Evolutionary conservation across 2,329 filamentous ascomycete genomes (phyloP), one percentile per base, ranked within the genome.

Genomic region (Fonsecaea nubica): DNA sequence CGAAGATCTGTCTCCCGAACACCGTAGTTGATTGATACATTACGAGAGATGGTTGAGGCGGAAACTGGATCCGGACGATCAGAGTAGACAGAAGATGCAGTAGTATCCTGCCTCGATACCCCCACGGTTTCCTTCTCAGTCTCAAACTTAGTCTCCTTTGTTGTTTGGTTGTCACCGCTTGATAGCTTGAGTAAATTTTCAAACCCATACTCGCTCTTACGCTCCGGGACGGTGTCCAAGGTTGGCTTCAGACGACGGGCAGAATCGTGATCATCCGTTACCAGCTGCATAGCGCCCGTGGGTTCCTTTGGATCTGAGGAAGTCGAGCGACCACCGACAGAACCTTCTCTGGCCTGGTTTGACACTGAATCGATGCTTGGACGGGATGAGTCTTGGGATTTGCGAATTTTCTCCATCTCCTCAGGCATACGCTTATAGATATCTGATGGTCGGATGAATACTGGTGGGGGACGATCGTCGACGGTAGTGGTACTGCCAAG

Each of bases 401-500:
- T 82, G 42, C 84, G 79, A 70, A 86, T 83, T 70, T 80, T 84
- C 68, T 86, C 82, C 61, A 83, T 84, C 70, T 91, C 90, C 71
- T 92, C 89, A 60, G 86, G 86, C 76, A 90, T 83, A 5, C 90
- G 87, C 74, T 86, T 89, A 76, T 94, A 93, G 50, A 93, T 89
- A 71, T 96, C 92, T 12, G 90, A 86, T 1, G 92, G 91, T 42
- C 90, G 84, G 63, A 92, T 83, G 71, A 94, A 89, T 0, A 62
- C 62, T 33, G 69, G 67, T 45, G 67, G 64, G 10, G 67, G 67
- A 32, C 57, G 62, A 55, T 68, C 63, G 9, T 65, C 65, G 38
- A 45, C 50, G 30, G 25, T 15, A 30, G 32, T 40, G 64, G n/a
- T 58, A 35, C 25, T 21, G 1, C 53, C 36, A n/a, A 56, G 15